Percentiles rank a stretch among this genome's conserved stretches.
Conservation (phyloP, 352 stramenopile genomes). For the Pythium monospermum region DNA sequence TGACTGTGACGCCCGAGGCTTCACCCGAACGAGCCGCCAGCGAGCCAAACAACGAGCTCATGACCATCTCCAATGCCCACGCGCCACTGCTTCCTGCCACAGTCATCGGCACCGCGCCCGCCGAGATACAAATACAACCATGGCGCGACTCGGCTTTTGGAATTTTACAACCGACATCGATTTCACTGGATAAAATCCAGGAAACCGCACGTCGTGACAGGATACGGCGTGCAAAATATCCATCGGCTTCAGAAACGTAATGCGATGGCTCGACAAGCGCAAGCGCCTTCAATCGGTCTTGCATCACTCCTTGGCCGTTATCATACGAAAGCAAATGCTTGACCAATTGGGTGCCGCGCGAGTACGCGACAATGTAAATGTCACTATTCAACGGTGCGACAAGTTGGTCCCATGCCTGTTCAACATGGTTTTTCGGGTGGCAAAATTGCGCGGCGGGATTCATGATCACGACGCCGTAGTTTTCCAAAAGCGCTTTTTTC, state of each 20-base stretch:
- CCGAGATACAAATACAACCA: conserved; percentile 77
- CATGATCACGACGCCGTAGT: conserved; percentile 80
- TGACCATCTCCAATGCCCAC: conserved; percentile 79
- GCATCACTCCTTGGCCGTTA: conserved; percentile 71
- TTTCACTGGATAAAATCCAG: conserved; percentile 74
- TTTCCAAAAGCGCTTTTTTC: conserved; percentile 70
- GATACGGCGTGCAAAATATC: conserved; percentile 72
- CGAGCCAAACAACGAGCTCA: conserved; percentile 79
- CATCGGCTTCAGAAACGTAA: conserved; percentile 66
- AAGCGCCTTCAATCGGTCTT: conserved; percentile 76
- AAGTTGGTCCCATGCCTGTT: conserved; percentile 76
- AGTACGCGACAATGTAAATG: conserved; percentile 78
- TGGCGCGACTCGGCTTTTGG: conserved; percentile 59
- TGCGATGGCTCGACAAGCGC: conserved; percentile 79
- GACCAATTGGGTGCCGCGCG: conserved; percentile 66
- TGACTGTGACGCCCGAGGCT: conserved; percentile 62
- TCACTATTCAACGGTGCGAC: conserved; percentile 58
- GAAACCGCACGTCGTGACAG: conserved; percentile 58
- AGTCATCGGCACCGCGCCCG: conserved; percentile 60
- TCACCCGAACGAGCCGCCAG: conserved; percentile 70
- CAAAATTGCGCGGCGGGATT: conserved; percentile 76
- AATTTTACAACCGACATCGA: conserved; percentile 72
- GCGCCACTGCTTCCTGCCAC: conserved; percentile 65
- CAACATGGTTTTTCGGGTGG: conserved; percentile 66
- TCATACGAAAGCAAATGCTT: conserved; percentile 78